These are phyloP conservation scores for Suhomyces ambrosiae DNA, from an alignment of 1,139 yeast genomes.

Conservation along the genomic window DNA sequence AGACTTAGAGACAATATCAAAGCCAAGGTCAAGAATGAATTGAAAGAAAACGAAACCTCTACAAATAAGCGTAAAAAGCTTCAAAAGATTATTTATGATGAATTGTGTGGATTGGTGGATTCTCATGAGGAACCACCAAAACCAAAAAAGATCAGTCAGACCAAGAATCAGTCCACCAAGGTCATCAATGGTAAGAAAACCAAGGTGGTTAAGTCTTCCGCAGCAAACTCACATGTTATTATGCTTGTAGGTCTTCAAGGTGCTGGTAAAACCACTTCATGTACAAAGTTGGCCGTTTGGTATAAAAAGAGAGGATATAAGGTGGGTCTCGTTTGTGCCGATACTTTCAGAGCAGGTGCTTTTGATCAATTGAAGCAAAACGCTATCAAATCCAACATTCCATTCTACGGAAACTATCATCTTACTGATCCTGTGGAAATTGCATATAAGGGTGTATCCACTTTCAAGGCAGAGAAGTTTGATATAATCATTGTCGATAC, in stretches of 20 bases:
- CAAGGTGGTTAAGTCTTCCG: slow-evolving; percentile 23
- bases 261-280: slow-evolving; percentile 97
- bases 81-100: slow-evolving; percentile 93
- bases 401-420: slow-evolving; percentile 91
- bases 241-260: slow-evolving; percentile 99
- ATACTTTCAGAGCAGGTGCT: slow-evolving; percentile 99
- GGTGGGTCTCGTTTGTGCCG: slow-evolving; percentile 97
- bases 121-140: slow-evolving; percentile 67
- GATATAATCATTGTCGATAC: slow-evolving; percentile 96
- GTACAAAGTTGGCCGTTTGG: slow-evolving; percentile 94
- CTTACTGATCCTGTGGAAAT: slow-evolving; percentile 96
- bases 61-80: slow-evolving; percentile 74
- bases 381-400: slow-evolving; percentile 92
- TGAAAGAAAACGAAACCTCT: slow-evolving; percentile 54
- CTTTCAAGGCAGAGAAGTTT: slow-evolving; percentile 87
- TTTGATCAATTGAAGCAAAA: slow-evolving; percentile 97
- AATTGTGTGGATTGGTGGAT: slow-evolving; percentile 83
- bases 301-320: slow-evolving; percentile 92
- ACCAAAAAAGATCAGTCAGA: slow-evolving; percentile 64
- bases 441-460: slow-evolving; percentile 87
- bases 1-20: slow-evolving; percentile 75
- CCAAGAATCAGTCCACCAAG: slow-evolving; percentile 16
- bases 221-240: slow-evolving; percentile 55
- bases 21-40: slow-evolving; percentile 50
- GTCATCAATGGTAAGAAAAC: slow-evolving; percentile 35